Conservation (phyloP, 108 stramenopile species). For the Cyclotella cryptica region DNA sequence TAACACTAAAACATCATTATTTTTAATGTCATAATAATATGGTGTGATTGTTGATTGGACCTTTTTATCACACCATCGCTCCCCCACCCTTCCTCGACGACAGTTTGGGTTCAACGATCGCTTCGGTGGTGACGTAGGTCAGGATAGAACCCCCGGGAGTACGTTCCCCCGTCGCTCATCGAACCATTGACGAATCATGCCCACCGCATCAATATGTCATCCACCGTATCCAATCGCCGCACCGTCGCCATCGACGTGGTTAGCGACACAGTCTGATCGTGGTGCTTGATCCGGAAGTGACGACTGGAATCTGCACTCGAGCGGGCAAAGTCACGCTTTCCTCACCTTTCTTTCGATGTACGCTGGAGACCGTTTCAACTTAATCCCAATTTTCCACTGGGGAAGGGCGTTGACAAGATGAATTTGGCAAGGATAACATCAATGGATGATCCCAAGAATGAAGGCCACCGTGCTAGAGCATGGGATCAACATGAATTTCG, state of each 20-base stretch:
- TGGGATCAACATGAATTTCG: slow-evolving; percentile 51
- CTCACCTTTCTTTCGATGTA: slow-evolving; percentile 42
- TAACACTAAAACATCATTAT: no score
- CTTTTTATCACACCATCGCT: no score
- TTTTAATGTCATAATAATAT: no score
- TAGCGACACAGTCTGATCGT: slow-evolving; percentile 56
- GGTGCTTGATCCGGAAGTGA: slow-evolving; percentile 54
- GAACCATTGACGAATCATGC: no score
- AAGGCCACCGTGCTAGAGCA: slow-evolving; percentile 40
- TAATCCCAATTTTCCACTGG: slow-evolving; percentile 38
- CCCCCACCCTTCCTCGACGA: no score
- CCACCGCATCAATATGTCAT: slow-evolving; percentile 3
- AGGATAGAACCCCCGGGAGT: no score
- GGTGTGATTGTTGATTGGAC: no score
- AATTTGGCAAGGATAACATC: slow-evolving; percentile 38
- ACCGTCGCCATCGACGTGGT: slow-evolving; percentile 51
- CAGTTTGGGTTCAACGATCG: no score
- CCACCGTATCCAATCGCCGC: slow-evolving; percentile 18
- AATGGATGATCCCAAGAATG: slow-evolving; percentile 51
- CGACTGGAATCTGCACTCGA: slow-evolving; percentile 47
- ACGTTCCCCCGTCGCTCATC: no score
- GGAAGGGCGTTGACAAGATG: slow-evolving; percentile 48
- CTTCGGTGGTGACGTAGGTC: no score
- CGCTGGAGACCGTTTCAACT: slow-evolving; percentile 56
- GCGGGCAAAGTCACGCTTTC: slow-evolving; percentile 25